These are phyloP conservation scores for Lachnellula suecica DNA, from an alignment of 2,329 filamentous ascomycete species.

Conservation along the genomic window DNA sequence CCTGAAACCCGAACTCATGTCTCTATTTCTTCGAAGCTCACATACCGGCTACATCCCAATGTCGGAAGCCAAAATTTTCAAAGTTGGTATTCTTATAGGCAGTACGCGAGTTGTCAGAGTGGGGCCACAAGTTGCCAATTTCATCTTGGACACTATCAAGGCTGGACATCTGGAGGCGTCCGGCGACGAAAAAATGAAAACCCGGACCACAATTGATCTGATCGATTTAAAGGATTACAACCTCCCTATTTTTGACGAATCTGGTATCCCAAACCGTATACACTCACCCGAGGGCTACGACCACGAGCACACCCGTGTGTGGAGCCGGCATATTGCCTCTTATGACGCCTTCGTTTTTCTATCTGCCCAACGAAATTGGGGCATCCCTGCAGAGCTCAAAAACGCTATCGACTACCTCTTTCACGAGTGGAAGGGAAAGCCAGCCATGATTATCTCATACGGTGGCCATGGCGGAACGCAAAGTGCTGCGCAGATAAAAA, in stretches of 20 bases:
- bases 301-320: conserved; percentile 36
- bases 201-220: too few relatives aligned
- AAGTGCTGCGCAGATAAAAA: conserved; percentile 35
- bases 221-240: conserved; percentile 40
- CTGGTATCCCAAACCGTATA: conserved; percentile 35
- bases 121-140: too few relatives aligned
- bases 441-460: conserved; percentile 44
- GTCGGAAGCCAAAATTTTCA: too few relatives aligned
- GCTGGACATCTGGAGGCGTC: too few relatives aligned
- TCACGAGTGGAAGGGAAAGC: conserved; percentile 46
- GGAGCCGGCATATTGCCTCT: conserved; percentile 35
- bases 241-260: conserved; percentile 44
- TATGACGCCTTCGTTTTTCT: conserved; percentile 42
- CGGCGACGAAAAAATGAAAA: too few relatives aligned
- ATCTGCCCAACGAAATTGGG: conserved; percentile 45
- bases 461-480: conserved; percentile 41
- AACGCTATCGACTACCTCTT: conserved; percentile 48
- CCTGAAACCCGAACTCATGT: too few relatives aligned
- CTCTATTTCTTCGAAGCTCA: too few relatives aligned
- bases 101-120: too few relatives aligned
- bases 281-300: conserved; percentile 32
- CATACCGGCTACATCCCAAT: too few relatives aligned
- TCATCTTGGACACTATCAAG: too few relatives aligned
- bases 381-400: conserved; percentile 43
- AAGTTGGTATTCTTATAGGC: too few relatives aligned